Conservation (phyloP, 2,329 filamentous ascomycete species). For the Uncinocarpus reesii region DNA sequence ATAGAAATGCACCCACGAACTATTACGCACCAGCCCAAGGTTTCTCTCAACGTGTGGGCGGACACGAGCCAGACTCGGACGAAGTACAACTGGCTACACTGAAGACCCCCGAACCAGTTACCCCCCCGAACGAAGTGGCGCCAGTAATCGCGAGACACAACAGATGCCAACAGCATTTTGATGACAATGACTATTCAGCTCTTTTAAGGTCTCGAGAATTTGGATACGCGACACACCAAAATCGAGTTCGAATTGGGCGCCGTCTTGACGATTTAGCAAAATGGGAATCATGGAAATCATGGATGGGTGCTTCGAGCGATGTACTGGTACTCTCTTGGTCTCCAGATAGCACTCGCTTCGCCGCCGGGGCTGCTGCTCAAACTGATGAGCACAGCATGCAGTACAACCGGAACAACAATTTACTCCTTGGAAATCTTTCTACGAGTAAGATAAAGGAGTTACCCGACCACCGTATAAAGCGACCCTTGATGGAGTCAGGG, state of each 20-base stretch:
- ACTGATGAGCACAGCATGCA: slow-evolving; percentile 48
- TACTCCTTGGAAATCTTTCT: slow-evolving; percentile 43
- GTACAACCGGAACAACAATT: slow-evolving; percentile 50
- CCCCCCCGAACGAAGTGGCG: background rate
- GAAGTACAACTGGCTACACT: background rate
- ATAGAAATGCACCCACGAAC: slow-evolving; percentile 23
- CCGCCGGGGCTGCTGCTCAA: slow-evolving; percentile 47
- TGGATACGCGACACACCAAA: slow-evolving; percentile 16
- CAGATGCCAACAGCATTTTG: slow-evolving; percentile 3
- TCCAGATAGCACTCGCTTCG: slow-evolving; percentile 44
- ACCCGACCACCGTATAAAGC: slow-evolving; percentile 42
- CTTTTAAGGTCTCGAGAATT: slow-evolving; percentile 27
- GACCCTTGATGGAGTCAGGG: slow-evolving; percentile 31
- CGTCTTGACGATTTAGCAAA: slow-evolving; percentile 24
- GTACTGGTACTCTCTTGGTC: slow-evolving; percentile 49
- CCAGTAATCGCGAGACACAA: background rate
- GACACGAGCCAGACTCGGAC: slow-evolving; percentile 7
- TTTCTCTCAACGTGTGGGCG: background rate
- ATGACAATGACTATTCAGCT: slow-evolving; percentile 3
- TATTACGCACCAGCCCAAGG: slow-evolving; percentile 22
- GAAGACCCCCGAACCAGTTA: background rate
- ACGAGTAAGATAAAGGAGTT: slow-evolving; percentile 41
- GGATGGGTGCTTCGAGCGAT: slow-evolving; percentile 51
- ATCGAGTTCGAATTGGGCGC: slow-evolving; percentile 15
- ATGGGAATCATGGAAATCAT: slow-evolving; percentile 38